phyloP scores from a whole-genome alignment of 2,329 filamentous ascomycete species.

The Harringtonia lauricola region DNA sequence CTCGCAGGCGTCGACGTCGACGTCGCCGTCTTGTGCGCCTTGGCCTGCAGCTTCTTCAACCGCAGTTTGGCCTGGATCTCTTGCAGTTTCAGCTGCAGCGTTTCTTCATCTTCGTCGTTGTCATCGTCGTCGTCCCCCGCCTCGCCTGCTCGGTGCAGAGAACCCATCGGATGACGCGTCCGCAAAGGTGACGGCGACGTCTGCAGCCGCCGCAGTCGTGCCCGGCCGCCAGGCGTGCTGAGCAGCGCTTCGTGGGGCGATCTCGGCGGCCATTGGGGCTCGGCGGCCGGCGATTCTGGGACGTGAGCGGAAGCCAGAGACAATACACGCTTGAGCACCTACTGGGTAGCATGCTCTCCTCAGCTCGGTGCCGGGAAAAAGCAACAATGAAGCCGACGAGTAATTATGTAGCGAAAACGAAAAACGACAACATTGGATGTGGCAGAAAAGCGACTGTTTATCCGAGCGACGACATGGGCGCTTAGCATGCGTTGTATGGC shows the following conservation, averaged over 20 bases:
- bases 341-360: slow-evolving; percentile 10
- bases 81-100: slow-evolving; percentile 70
- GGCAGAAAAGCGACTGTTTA: neutral
- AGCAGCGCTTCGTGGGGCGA: slow-evolving; percentile 55
- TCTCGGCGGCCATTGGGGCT: slow-evolving; percentile 51
- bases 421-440: neutral
- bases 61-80: slow-evolving; percentile 82
- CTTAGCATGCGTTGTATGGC: too few species aligned
- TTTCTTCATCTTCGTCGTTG: slow-evolving; percentile 81
- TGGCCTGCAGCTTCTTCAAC: slow-evolving; percentile 75
- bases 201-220: slow-evolving; percentile 58
- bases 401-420: neutral
- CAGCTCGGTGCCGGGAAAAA: neutral
- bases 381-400: neutral
- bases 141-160: slow-evolving; percentile 12
- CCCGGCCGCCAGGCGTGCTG: slow-evolving; percentile 67
- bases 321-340: too few species aligned
- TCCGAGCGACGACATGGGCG: too few species aligned
- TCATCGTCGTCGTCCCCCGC: slow-evolving; percentile 30
- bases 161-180: slow-evolving; percentile 3
- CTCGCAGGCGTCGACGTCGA: neutral
- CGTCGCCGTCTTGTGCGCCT: slow-evolving; percentile 13
- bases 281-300: slow-evolving; percentile 16
- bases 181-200: slow-evolving; percentile 58
- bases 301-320: neutral